phyloP scores from a whole-genome alignment of 2,329 filamentous ascomycete genomes.

The Sclerotinia sclerotiorum region DNA sequence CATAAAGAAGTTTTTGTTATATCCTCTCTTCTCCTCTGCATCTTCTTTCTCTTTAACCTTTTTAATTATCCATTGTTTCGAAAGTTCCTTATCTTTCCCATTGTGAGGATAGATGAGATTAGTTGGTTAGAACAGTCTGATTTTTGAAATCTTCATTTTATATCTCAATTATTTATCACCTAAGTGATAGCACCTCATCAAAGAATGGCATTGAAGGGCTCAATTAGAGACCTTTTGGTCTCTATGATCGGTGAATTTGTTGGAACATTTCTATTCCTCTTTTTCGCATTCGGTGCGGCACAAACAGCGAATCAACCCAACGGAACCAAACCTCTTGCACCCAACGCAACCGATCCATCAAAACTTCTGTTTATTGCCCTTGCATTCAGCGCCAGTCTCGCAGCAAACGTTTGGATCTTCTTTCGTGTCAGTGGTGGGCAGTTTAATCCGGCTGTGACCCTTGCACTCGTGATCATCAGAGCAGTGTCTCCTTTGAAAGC shows the following conservation, averaged over 20 bases:
- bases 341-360: slow-evolving; percentile 34
- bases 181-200: not conserved
- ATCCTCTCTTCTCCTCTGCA: not conserved
- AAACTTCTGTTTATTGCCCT: slow-evolving; percentile 42
- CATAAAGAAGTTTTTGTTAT: slow-evolving; percentile 4
- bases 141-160: not conserved
- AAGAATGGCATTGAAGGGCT: not conserved
- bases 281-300: slow-evolving; percentile 34
- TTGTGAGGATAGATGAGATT: not conserved
- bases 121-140: not conserved
- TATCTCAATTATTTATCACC: not conserved
- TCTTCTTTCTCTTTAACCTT: not conserved
- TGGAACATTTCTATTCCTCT: slow-evolving; percentile 46
- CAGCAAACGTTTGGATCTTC: slow-evolving; percentile 57
- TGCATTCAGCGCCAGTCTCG: slow-evolving; percentile 44
- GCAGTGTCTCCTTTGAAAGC: slow-evolving; percentile 36
- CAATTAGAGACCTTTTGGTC: slow-evolving; percentile 43
- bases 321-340: slow-evolving; percentile 10
- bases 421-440: slow-evolving; percentile 51
- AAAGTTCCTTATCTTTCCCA: not conserved
- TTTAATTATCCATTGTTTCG: not conserved
- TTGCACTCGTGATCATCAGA: slow-evolving; percentile 40
- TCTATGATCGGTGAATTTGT: slow-evolving; percentile 50
- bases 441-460: slow-evolving; percentile 41
- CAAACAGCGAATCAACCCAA: slow-evolving; percentile 29